Evolutionary conservation across 1,139 yeast species (phyloP).

Genomic region (Saccharomyces hybrid): DNA sequence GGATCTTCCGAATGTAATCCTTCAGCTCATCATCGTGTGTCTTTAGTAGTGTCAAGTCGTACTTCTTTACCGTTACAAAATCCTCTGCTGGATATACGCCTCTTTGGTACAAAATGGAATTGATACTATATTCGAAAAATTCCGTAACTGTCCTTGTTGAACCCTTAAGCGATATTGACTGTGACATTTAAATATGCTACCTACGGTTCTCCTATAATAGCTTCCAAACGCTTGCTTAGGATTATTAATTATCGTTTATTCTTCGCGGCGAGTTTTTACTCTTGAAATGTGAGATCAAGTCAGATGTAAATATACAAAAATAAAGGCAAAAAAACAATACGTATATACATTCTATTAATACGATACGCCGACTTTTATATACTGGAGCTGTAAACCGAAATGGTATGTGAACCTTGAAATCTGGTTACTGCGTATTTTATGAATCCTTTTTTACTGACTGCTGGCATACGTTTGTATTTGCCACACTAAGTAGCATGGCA

Average conservation of each 20-base stretch:
- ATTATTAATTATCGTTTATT: not conserved
- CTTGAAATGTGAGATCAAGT: constrained; percentile 1
- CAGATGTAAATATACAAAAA: not conserved
- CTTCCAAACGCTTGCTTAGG: not conserved
- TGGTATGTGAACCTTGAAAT: constrained; percentile 4
- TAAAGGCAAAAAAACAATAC: not conserved
- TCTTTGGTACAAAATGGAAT: constrained; percentile 76
- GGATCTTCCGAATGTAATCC: constrained; percentile 57
- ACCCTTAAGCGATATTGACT: constrained; percentile 55
- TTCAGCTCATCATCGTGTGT: constrained; percentile 73
- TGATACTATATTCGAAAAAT: constrained; percentile 73
- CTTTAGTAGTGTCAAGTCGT: constrained; percentile 68
- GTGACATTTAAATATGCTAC: constrained; percentile 8
- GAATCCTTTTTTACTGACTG: not conserved
- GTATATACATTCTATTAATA: not conserved
- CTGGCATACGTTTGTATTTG: not conserved
- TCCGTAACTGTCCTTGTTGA: constrained; percentile 74
- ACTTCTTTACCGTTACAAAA: constrained; percentile 69
- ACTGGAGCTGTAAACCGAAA: not conserved
- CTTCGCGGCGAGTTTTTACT: not conserved
- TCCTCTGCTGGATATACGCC: constrained; percentile 89
- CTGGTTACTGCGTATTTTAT: constrained; percentile 1
- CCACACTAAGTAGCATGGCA: constrained; percentile 49
- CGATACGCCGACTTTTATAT: too few species aligned
- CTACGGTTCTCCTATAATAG: not conserved